Evolutionary conservation across 345 rosid genomes (phyloP), one percentile per base, ranked within the genome.

Genomic region (Linum tenue): DNA sequence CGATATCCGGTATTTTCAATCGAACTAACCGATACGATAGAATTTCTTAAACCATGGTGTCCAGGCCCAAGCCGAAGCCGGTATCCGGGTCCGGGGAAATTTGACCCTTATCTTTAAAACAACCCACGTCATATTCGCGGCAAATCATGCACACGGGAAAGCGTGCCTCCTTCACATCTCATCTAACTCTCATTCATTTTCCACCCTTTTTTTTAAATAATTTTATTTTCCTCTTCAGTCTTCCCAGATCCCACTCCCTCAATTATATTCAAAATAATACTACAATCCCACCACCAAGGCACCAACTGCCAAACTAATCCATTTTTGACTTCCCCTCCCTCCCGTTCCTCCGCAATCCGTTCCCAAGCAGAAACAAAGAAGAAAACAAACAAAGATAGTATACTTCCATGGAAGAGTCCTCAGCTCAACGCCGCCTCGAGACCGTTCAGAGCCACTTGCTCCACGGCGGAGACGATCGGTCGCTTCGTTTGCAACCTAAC

Each of bases 371-470:
- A 62, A 35, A 6, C 31, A 35, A 16, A 43, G 56, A 57, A 38
- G 7, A 12, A 39, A 22, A 22, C 31, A 22, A 22, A 22, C 31
- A 22, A 22, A 48, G 53, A 8, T 48, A 48, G 14, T 9, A 8
- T 15, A 8, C 15, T 15, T 12, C 53, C 53, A 59, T 70, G 82
- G 79, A 70, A 38, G 31, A 22, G 31, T 81, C 84, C 10, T 55
- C 86, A 12, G 83, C 89, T 60, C 76, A 79, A 40, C 92, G 88
- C 62, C 92, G 96, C 44, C 84, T 91, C 70, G 60, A 68, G 59
- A 81, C 85, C 55, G 67, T 91, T 53, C 83, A 75, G 10, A 71
- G 80, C 57, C 98, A 91, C 74, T 67, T 91, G 63, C 73, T 71
- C 37, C 69, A 79, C 60, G 39, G 65, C 55, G 41, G 75, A 22